These are phyloP conservation scores for Saturnispora quitensis DNA, from an alignment of 805 yeast species.

Conservation along the genomic window DNA sequence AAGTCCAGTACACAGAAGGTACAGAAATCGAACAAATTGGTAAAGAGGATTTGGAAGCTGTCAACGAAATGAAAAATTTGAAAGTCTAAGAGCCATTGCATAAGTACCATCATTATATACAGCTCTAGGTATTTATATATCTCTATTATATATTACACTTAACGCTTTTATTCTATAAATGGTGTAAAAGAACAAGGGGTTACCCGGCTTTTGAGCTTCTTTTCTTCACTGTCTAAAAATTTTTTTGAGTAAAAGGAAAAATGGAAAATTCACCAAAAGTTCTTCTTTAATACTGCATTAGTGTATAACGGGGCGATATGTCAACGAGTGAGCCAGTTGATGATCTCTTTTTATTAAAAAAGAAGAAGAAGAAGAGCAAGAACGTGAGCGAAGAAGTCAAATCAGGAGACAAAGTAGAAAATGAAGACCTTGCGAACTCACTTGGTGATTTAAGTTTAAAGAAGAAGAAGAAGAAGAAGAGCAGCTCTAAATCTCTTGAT, in stretches of 20 bases:
- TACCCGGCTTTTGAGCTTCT: not conserved
- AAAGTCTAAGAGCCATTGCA: not conserved
- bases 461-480: conserved; percentile 78
- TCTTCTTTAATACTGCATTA: not conserved
- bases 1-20: conserved; percentile 37
- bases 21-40: conserved; percentile 42
- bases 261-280: not conserved
- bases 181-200: not conserved
- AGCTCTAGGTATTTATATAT: not conserved
- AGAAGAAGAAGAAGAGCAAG: conserved; percentile 55
- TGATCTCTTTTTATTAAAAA: conserved; percentile 69
- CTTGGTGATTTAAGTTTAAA: conserved; percentile 65
- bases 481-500: conserved; percentile 51
- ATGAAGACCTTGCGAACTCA: conserved; percentile 45
- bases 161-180: not conserved
- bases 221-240: not conserved
- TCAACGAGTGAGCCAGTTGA: conserved; percentile 45
- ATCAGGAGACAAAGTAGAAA: conserved; percentile 23
- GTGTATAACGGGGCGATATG: conserved; percentile 6
- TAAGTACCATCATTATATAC: not conserved
- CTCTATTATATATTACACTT: no score
- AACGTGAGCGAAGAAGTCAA: conserved; percentile 27
- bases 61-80: conserved; percentile 29
- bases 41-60: conserved; percentile 35
- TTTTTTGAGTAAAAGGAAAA: not conserved